These are phyloP conservation scores for Clohesyomyces aquaticus DNA, from an alignment of 495 filamentous ascomycete species.

Conservation along the genomic window DNA sequence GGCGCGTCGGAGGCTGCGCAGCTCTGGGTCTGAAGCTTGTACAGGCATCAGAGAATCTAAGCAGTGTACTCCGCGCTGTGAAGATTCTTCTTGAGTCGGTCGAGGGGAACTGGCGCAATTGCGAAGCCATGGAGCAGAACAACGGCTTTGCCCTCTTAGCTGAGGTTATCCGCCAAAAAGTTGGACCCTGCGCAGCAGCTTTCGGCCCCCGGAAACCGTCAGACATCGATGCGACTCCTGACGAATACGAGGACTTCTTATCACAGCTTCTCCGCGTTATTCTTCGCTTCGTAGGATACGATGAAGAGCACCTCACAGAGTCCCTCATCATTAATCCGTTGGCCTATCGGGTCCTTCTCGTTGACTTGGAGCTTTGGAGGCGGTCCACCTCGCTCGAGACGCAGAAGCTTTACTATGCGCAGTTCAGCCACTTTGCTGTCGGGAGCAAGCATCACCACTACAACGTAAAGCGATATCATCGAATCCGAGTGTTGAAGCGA, in stretches of 20 bases:
- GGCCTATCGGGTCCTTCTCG: conserved; percentile 86
- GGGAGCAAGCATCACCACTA: conserved; percentile 89
- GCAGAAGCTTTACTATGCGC: conserved; percentile 86
- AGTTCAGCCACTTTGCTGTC: conserved; percentile 81
- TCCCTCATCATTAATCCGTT: conserved; percentile 95
- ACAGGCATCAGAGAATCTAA: conserved; percentile 69
- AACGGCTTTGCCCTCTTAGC: conserved; percentile 92
- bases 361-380: conserved; percentile 92
- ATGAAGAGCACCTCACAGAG: conserved; percentile 71
- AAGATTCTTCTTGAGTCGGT: conserved; percentile 83
- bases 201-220: conserved; percentile 43
- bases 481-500: conserved; percentile 91
- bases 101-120: conserved; percentile 91
- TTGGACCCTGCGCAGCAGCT: conserved; percentile 57
- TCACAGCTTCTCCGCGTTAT: conserved; percentile 74
- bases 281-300: conserved; percentile 85
- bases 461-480: conserved; percentile 78
- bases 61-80: conserved; percentile 73
- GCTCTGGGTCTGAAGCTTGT: conserved; percentile 82
- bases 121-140: conserved; percentile 95
- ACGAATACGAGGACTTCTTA: conserved; percentile 67
- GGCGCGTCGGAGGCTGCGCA: conserved; percentile 86
- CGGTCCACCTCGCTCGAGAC: conserved; percentile 66
- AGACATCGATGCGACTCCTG: conserved; percentile 39
- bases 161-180: conserved; percentile 73